A percentile compares a stretch with the other conserved stretches of the same genome.
Evolutionary conservation across 2,329 filamentous ascomycete species (phyloP).

Genomic region (Colletotrichum caudatum): DNA sequence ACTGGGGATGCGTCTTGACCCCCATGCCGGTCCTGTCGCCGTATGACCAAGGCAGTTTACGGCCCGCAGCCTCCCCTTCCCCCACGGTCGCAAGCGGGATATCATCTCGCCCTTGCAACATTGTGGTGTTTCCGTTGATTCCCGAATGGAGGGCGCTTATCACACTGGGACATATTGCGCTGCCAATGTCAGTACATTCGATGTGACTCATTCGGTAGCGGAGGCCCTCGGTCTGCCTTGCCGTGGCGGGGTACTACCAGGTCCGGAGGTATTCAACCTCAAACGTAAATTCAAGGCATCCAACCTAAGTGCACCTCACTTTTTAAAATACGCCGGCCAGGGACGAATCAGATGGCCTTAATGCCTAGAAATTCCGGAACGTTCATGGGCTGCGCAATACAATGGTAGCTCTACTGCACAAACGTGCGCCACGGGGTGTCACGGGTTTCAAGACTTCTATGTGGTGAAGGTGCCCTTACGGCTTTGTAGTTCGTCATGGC

Average conservation of each 20-base stretch:
- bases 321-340: background rate
- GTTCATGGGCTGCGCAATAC: background rate
- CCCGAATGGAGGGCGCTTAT: background rate
- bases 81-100: conserved; percentile 6
- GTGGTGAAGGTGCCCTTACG: background rate
- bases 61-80: conserved; percentile 3
- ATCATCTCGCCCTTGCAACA: background rate
- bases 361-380: background rate
- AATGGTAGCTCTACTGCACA: background rate
- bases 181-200: background rate
- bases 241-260: background rate
- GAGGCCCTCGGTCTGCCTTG: conserved; percentile 16
- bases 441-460: background rate
- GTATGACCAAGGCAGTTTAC: conserved; percentile 10
- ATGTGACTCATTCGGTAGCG: conserved; percentile 13
- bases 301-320: background rate
- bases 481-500: background rate
- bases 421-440: background rate
- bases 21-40: conserved; percentile 3
- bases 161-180: background rate
- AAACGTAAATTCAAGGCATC: conserved; percentile 9
- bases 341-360: conserved; percentile 5
- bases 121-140: background rate
- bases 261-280: conserved; percentile 9
- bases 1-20: background rate